Percentiles rank a stretch among this genome's conserved stretches.
Conservation (phyloP, 2,329 filamentous ascomycete species). For the Aspergillus sp. region DNA sequence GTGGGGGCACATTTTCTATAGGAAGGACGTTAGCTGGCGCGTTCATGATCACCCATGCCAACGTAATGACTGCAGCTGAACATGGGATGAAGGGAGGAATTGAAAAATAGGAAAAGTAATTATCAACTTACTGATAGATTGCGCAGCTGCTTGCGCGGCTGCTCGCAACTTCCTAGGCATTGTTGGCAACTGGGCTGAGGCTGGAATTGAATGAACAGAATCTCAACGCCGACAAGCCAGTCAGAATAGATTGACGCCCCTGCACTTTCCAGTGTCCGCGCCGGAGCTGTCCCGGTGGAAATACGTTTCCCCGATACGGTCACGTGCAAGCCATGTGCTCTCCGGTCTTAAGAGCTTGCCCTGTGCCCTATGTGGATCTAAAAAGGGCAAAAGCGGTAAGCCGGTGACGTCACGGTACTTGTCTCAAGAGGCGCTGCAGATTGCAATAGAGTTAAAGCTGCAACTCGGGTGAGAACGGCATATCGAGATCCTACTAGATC, state of each 20-base stretch:
- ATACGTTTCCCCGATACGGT: conserved; percentile 12
- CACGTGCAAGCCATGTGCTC: conserved; percentile 17
- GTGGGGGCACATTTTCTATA: conserved; percentile 48
- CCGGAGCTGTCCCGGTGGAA: conserved; percentile 10
- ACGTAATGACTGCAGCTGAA: not conserved
- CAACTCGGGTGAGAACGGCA: conserved; percentile 13
- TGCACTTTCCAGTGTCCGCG: conserved; percentile 20
- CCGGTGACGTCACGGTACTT: not conserved
- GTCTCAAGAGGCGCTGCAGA: not conserved
- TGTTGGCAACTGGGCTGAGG: conserved; percentile 26
- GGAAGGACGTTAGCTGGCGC: conserved; percentile 24
- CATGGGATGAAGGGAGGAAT: conserved; percentile 1
- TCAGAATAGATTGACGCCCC: conserved; percentile 18
- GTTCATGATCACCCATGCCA: conserved; percentile 7
- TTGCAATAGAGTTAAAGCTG: not conserved
- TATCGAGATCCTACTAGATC: not conserved
- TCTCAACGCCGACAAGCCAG: conserved; percentile 10
- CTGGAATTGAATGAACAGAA: conserved; percentile 4
- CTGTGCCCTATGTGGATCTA: conserved; percentile 15
- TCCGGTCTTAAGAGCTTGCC: not conserved
- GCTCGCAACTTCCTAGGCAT: conserved; percentile 53
- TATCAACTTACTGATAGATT: conserved; percentile 47
- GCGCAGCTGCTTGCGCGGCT: conserved; percentile 53
- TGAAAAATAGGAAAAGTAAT: not conserved
- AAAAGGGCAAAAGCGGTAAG: not conserved